Base-by-base conservation (phyloP, 2,329 filamentous ascomycete genomes). In the Ceratocystis albifundus region DNA sequence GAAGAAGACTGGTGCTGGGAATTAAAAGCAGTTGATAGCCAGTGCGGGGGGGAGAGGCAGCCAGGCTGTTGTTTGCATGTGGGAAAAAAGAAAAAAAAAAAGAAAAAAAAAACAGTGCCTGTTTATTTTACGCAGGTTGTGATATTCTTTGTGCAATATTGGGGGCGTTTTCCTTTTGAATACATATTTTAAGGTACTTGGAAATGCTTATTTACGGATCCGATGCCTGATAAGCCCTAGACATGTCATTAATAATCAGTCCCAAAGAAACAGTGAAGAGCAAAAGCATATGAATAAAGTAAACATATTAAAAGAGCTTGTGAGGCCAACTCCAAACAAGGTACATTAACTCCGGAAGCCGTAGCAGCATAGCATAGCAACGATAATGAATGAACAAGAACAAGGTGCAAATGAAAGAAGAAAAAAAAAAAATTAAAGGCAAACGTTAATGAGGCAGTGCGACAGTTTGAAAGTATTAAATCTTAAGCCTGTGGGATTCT, bases 1-100 rank as follows among this genome's bases (percentile, higher is more conserved):
- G 71, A 77, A 78, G 71, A 76, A 78, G 71, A 61, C 12, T 32
- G 65, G 66, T 15, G 50, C 22, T 6, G 22, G 53, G 28, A 20
- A 67, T 36, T 45, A 62, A 55, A 62, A 61, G 12, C 7, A 59
- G 8, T 5, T 8, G 30, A 32, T 32, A 32, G 30, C 6, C 30
- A 32, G n/a, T n/a, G n/a, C n/a, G 30, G 30, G 30, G 7, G 30
- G 30, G 30, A 6, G 30, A 32, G 30, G 30, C 7, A 59, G 8
- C 25, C 17, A 59, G 5, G 55, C 17, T 17, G 32, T 59, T 25
- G 55, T 32, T 59, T n/a, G 30, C 55, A n/a, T 59, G 25, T 59
- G 17, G 30, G 20, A 36, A 36, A 59, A 59, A 36, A 7, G 28
- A n/a, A n/a, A n/a, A n/a, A n/a, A n/a, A n/a, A n/a, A n/a, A n/a